Percentiles rank a stretch among this genome's conserved stretches.
Conservation (phyloP, 805 yeast species). For the Saccharomycopsis amapae region DNA sequence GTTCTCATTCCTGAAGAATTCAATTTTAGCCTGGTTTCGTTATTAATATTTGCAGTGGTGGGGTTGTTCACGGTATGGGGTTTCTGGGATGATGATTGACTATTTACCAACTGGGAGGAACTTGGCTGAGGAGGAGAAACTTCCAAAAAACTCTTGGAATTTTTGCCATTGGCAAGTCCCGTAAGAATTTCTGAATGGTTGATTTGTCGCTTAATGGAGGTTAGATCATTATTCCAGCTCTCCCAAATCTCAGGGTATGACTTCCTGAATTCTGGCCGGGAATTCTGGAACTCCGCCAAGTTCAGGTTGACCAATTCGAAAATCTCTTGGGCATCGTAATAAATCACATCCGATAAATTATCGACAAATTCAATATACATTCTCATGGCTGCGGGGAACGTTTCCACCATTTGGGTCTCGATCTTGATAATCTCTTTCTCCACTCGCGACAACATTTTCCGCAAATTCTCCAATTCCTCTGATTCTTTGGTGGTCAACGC, state of each 20-base stretch:
- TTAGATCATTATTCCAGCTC: conserved; percentile 23
- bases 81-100: background rate
- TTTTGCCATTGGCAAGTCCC: too few relatives aligned
- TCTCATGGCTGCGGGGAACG: conserved; percentile 32
- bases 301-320: conserved; percentile 1
- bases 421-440: conserved; percentile 21
- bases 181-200: conserved; percentile 9
- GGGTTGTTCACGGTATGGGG: background rate
- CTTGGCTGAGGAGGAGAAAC: background rate
- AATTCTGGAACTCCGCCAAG: background rate
- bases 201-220: conserved; percentile 6
- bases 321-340: conserved; percentile 28
- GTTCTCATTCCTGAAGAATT: conserved; percentile 18
- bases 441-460: conserved; percentile 24
- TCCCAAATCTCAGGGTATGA: conserved; percentile 18
- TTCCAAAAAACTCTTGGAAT: too few relatives aligned
- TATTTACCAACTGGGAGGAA: background rate
- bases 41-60: background rate
- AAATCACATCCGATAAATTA: conserved; percentile 28
- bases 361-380: conserved; percentile 37
- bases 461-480: conserved; percentile 26
- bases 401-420: conserved; percentile 27
- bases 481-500: conserved; percentile 29
- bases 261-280: background rate
- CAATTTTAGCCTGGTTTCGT: background rate